These are phyloP conservation scores for Goffeauzyma gilvescens DNA, from an alignment of 768 basidiomycete species.

Conservation along the genomic window DNA sequence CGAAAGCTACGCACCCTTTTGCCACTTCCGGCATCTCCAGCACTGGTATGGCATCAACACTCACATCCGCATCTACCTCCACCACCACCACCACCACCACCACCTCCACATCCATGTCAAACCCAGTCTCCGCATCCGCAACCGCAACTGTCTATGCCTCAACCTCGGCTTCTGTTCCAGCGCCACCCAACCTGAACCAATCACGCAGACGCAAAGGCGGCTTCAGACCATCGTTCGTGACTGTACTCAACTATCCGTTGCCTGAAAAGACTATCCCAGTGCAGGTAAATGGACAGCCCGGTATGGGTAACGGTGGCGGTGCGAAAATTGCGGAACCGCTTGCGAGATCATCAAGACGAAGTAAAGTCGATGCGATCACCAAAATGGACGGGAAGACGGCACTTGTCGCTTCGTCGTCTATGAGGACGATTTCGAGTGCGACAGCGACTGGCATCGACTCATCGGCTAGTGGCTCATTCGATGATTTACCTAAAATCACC, in stretches of 20 bases:
- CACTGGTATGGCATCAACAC: too few relatives aligned
- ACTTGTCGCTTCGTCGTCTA: slow-evolving; percentile 10
- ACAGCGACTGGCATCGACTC: slow-evolving; percentile 19
- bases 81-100: too few relatives aligned
- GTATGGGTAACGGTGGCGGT: background rate
- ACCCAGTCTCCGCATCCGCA: too few relatives aligned
- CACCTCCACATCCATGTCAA: too few relatives aligned
- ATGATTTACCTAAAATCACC: background rate
- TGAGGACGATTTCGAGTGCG: background rate
- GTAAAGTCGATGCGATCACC: slow-evolving; percentile 21
- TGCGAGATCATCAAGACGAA: slow-evolving; percentile 18
- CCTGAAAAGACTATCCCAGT: background rate
- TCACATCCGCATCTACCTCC: too few relatives aligned
- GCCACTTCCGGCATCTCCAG: too few relatives aligned
- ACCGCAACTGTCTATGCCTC: too few relatives aligned
- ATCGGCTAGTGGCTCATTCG: background rate
- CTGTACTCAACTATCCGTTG: slow-evolving; percentile 6
- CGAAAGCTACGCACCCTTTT: too few relatives aligned
- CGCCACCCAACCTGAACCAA: too few relatives aligned
- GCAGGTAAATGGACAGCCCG: background rate
- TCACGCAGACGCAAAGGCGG: too few relatives aligned
- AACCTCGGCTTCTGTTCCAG: too few relatives aligned
- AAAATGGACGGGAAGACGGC: slow-evolving; percentile 16
- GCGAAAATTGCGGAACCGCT: background rate
- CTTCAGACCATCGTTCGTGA: too few relatives aligned